Evolutionary conservation across 2,329 filamentous ascomycete species (phyloP).

Genomic region (Aspergillus glaucus): DNA sequence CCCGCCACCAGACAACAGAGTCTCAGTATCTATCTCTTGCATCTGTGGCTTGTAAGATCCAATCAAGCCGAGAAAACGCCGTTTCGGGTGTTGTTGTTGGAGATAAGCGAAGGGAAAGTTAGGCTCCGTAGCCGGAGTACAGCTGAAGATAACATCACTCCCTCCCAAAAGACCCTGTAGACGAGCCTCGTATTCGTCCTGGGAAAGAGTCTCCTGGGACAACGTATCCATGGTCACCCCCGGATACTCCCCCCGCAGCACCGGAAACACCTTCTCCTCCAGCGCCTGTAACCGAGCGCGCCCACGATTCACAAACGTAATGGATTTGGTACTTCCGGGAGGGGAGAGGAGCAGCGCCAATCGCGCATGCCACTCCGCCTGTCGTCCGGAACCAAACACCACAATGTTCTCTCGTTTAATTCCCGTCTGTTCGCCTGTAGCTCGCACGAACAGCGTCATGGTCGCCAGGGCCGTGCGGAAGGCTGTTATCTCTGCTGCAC

Average conservation of each 20-base stretch:
- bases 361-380: slow-evolving; percentile 47
- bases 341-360: slow-evolving; percentile 44
- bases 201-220: slow-evolving; percentile 46
- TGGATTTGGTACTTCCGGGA: slow-evolving; percentile 44
- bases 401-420: slow-evolving; percentile 31
- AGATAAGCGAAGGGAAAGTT: slow-evolving; percentile 38
- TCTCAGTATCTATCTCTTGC: slow-evolving; percentile 44
- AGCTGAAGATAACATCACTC: slow-evolving; percentile 45
- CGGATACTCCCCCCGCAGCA: slow-evolving; percentile 33
- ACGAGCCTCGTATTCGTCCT: slow-evolving; percentile 44
- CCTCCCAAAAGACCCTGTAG: slow-evolving; percentile 23
- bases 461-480: slow-evolving; percentile 73
- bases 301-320: slow-evolving; percentile 71
- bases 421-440: slow-evolving; percentile 4
- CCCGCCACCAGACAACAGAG: slow-evolving; percentile 51
- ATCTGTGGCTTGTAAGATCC: slow-evolving; percentile 52
- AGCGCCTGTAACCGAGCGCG: slow-evolving; percentile 53
- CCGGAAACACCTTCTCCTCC: slow-evolving; percentile 20
- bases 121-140: slow-evolving; percentile 41
- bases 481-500: slow-evolving; percentile 68
- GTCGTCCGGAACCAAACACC: slow-evolving; percentile 45
- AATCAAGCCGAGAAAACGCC: slow-evolving; percentile 46
- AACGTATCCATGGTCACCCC: slow-evolving; percentile 24
- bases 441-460: slow-evolving; percentile 56
- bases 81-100: slow-evolving; percentile 25